Evolutionary conservation across 371 early-diverging fungal genomes (phyloP), one percentile per base, ranked within the genome.

Genomic region (Apophysomyces elegans): DNA sequence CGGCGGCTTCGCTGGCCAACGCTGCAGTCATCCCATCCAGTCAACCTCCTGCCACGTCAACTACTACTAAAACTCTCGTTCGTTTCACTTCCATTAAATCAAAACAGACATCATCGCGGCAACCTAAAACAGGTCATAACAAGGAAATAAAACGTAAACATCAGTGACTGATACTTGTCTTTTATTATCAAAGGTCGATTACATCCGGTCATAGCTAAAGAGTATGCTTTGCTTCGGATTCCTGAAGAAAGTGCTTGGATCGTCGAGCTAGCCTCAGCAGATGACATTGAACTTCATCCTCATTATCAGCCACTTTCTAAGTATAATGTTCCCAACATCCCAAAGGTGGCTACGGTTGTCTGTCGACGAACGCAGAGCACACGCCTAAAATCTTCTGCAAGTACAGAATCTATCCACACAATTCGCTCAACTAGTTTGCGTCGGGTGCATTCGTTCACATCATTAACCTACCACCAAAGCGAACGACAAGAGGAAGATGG

Each of bases 181-280:
- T 18, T 7, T 45, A 2, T 7, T 18, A 45, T 1, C n/a, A 45
- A 59, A 21, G 41, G 43, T 18, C 26, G 16, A 38, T 38, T 35
- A 37, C 66, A 69, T 7, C 41, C 65, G 1, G 68, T 70, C 5
- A 35, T 70, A 12, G 71, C 62, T 2, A 75, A 69, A 50, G 69
- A 75, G 59, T 44, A 60, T 32, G 67, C 61, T 11, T 46, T 66
- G 37, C 47, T 69, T 7, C 45, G 54, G 36, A 58, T 45, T 14
- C 58, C 57, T 0, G 21, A 21, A 18, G 75, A 75, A 50, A 63
- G 69, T 16, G 61, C 45, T 12, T 75, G 75, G 75, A 50, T 62
- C 1, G 50, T 75, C n/a, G 69, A 71, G 58, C 56, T 64, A 4
- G 67, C 67, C 12, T 45, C 61, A 13, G 47, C 32, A 11, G 57